Evolutionary conservation across 2,329 filamentous ascomycete genomes (phyloP).

Genomic region (Ophiostoma himal-ulmi): DNA sequence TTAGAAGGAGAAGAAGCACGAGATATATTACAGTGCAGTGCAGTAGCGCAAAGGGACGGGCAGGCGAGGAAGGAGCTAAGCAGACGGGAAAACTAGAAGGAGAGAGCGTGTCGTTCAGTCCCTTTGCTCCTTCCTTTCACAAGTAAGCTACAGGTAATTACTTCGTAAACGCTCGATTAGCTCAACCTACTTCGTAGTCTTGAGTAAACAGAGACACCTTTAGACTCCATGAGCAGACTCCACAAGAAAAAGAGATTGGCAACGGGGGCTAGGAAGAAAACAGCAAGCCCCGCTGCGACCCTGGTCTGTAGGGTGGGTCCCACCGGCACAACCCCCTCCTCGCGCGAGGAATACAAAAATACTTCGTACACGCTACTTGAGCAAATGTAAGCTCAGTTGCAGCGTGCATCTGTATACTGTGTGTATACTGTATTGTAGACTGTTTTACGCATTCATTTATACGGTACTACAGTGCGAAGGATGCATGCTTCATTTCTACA

Average conservation of each 20-base stretch:
- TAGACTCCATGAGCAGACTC: not conserved
- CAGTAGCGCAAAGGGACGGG: constrained; percentile 10
- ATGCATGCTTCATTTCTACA: too few species aligned
- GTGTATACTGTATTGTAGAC: not conserved
- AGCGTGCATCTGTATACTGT: constrained; percentile 12
- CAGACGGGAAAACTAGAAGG: not conserved
- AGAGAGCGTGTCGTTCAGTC: not conserved
- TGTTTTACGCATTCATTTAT: not conserved
- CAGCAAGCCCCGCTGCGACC: constrained; percentile 23
- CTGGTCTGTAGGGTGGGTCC: constrained; percentile 22
- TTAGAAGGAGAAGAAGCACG: not conserved
- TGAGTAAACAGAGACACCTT: not conserved
- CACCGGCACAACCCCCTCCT: constrained; percentile 22
- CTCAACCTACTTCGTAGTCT: not conserved
- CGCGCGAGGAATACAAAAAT: constrained; percentile 8
- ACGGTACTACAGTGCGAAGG: not conserved
- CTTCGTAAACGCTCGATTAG: not conserved
- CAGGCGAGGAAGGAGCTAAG: constrained; percentile 2
- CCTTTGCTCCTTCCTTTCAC: not conserved
- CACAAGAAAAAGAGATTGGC: constrained; percentile 24
- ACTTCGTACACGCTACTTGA: not conserved
- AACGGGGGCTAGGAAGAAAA: constrained; percentile 26
- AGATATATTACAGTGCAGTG: constrained; percentile 3
- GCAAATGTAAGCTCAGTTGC: constrained; percentile 28
- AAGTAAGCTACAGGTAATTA: not conserved